Evolutionary conservation across 1,284 basidiomycete species (phyloP).

Genomic region (Irpex rosettiformis): DNA sequence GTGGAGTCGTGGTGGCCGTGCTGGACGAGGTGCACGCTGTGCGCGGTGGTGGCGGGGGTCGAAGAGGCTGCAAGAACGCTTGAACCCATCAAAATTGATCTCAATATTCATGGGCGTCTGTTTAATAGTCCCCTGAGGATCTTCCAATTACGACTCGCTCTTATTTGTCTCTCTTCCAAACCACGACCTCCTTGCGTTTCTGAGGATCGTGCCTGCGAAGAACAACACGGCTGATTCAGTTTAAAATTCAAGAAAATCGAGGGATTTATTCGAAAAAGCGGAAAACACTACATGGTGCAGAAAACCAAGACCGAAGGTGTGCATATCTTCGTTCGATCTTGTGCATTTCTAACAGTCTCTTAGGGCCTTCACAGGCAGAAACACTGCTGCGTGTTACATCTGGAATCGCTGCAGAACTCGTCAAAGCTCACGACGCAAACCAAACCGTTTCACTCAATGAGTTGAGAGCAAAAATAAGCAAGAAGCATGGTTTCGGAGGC

Average conservation of each 20-base stretch:
- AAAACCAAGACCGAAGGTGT: slow-evolving; percentile 43
- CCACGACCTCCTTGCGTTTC: background rate
- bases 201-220: background rate
- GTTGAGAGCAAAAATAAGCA: slow-evolving; percentile 85
- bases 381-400: slow-evolving; percentile 89
- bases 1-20: slow-evolving; percentile 1
- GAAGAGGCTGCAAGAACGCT: background rate
- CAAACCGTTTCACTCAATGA: slow-evolving; percentile 83
- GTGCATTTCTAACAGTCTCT: background rate
- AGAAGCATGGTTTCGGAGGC: slow-evolving; percentile 83
- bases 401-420: slow-evolving; percentile 92
- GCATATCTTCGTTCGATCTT: slow-evolving; percentile 5
- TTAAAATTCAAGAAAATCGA: background rate
- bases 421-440: slow-evolving; percentile 82
- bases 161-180: background rate
- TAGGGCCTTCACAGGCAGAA: slow-evolving; percentile 87
- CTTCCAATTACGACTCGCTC: background rate
- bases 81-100: background rate
- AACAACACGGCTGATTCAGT: background rate
- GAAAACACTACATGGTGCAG: slow-evolving; percentile 39
- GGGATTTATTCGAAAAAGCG: background rate
- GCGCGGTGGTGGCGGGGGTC: slow-evolving; percentile 3
- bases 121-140: background rate
- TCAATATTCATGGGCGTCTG: background rate
- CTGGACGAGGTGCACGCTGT: slow-evolving; percentile 2